Conservation (phyloP, 2,329 filamentous ascomycete genomes). For the Aureobasidium sp. region DNA sequence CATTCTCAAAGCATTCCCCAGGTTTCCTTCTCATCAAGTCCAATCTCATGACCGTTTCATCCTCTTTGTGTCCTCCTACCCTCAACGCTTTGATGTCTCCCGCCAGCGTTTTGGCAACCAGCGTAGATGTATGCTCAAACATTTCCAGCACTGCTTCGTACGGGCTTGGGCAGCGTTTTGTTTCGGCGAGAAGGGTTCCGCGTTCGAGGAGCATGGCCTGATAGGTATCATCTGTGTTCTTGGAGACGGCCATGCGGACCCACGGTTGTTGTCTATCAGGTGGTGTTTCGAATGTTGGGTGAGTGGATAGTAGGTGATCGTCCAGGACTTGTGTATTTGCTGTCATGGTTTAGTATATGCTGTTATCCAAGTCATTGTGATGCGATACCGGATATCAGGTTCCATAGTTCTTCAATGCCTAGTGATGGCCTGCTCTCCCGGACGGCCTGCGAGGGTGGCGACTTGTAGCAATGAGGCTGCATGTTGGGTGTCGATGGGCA, state of each 20-base stretch:
- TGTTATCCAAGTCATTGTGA: neutral
- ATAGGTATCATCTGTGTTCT: neutral
- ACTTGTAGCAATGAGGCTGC: neutral
- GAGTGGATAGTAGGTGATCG: neutral
- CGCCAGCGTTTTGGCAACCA: neutral
- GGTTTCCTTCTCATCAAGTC: neutral
- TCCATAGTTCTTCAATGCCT: neutral
- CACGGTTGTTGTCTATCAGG: neutral
- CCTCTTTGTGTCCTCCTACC: neutral
- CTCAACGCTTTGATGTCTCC: neutral
- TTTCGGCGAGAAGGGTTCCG: neutral
- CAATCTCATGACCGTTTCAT: neutral
- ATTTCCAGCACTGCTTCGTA: neutral
- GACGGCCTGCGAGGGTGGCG: neutral
- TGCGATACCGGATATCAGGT: neutral
- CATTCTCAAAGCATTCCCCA: neutral
- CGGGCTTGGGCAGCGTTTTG: neutral
- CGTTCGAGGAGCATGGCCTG: constrained; percentile 5
- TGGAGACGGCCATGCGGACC: constrained; percentile 1
- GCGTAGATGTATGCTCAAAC: neutral
- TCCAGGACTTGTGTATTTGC: neutral
- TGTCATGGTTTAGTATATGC: neutral
- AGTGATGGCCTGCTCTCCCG: neutral
- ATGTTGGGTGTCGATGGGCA: neutral
- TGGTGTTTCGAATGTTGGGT: neutral